These are phyloP conservation scores for Claviceps citrina DNA, from an alignment of 2,329 filamentous ascomycete genomes.

Conservation along the genomic window DNA sequence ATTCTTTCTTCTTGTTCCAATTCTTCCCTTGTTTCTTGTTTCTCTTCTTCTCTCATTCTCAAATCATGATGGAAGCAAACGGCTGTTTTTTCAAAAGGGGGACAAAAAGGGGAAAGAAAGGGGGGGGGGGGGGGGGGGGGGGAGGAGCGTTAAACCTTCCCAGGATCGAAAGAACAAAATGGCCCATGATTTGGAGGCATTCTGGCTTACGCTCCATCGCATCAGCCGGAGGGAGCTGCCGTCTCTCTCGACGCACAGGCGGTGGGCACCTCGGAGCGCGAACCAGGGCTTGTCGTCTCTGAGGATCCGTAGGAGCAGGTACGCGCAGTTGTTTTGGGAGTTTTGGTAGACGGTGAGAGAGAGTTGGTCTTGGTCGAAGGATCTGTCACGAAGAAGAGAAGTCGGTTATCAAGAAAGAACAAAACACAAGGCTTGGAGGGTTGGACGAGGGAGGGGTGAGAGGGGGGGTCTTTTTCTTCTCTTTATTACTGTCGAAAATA, in stretches of 20 bases:
- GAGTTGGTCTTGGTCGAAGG: slow-evolving; percentile 40
- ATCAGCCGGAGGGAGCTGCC: slow-evolving; percentile 34
- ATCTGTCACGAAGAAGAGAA: no score
- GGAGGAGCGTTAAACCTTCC: slow-evolving; percentile 45
- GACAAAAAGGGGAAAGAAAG: no score
- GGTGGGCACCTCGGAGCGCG: slow-evolving; percentile 36
- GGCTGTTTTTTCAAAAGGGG: no score
- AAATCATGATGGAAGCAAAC: no score
- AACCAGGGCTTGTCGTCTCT: slow-evolving; percentile 27
- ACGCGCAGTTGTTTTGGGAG: slow-evolving; percentile 26
- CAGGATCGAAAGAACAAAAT: slow-evolving; percentile 41
- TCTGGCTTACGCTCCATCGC: slow-evolving; percentile 32
- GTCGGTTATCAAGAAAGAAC: no score
- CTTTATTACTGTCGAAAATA: slow-evolving; percentile 43
- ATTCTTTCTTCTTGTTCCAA: background rate
- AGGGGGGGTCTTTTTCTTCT: no score
- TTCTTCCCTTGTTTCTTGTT: no score
- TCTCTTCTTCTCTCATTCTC: no score
- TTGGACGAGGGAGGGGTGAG: no score
- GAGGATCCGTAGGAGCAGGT: slow-evolving; percentile 30
- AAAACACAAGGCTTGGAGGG: no score
- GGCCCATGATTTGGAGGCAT: slow-evolving; percentile 36
- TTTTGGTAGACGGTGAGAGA: slow-evolving; percentile 38
- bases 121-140: no score
- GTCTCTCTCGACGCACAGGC: slow-evolving; percentile 36